A percentile compares a stretch with the other conserved stretches of the same genome.
Conservation (phyloP, 306 rosid genomes). For the Gynostemma pentaphyllum region DNA sequence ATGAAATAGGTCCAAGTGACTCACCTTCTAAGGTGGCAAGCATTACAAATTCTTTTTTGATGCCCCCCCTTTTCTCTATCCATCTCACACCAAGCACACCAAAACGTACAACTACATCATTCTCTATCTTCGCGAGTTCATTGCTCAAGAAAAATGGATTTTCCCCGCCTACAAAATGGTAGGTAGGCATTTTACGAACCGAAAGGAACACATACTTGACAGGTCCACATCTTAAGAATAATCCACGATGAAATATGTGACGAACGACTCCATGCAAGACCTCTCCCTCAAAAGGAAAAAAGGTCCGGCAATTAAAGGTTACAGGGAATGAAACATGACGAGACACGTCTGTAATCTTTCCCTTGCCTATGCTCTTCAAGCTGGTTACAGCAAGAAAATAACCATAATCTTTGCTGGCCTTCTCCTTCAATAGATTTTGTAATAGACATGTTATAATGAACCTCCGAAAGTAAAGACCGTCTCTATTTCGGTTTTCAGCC, state of each 20-base stretch:
- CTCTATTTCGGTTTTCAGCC: slow-evolving; percentile 14
- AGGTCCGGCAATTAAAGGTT: slow-evolving; percentile 28
- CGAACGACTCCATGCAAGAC: slow-evolving; percentile 31
- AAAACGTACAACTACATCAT: slow-evolving; percentile 22
- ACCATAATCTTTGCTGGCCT: slow-evolving; percentile 25
- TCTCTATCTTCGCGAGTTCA: slow-evolving; percentile 22
- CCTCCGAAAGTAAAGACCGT: slow-evolving; percentile 7
- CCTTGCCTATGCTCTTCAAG: slow-evolving; percentile 24
- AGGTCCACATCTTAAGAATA: slow-evolving; percentile 39
- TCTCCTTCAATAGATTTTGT: slow-evolving; percentile 24
- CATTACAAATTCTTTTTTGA: slow-evolving; percentile 26
- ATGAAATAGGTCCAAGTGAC: slow-evolving; percentile 31
- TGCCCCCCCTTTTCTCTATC: slow-evolving; percentile 18
- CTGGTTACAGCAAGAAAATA: slow-evolving; percentile 36
- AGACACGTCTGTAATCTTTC: slow-evolving; percentile 1
- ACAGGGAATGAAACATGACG: slow-evolving; percentile 20
- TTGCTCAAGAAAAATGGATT: slow-evolving; percentile 18
- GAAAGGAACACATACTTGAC: slow-evolving; percentile 22
- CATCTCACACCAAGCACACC: slow-evolving; percentile 27
- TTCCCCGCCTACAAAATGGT: slow-evolving; percentile 11
- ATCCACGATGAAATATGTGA: slow-evolving; percentile 16
- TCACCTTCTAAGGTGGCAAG: slow-evolving; percentile 33
- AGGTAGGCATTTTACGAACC: slow-evolving; percentile 28
- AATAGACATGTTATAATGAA: slow-evolving; percentile 21
- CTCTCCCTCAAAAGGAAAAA: slow-evolving; percentile 29